These are phyloP conservation scores for Eucalyptus sp. DNA, from an alignment of 345 rosid genomes.

Conservation along the genomic window DNA sequence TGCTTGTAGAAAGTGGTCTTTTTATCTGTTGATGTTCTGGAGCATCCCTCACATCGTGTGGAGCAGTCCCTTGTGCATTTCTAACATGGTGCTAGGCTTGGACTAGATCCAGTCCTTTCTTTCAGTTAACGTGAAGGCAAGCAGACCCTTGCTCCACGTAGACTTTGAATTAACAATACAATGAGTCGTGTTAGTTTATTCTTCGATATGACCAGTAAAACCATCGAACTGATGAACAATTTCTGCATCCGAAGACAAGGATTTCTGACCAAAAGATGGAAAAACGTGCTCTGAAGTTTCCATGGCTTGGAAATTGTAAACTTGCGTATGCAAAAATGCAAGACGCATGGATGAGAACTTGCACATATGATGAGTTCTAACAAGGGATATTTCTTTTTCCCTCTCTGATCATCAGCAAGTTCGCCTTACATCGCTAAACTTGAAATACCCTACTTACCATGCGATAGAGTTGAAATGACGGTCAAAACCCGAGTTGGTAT, in stretches of 20 bases:
- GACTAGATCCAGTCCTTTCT: not conserved
- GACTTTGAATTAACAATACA: not conserved
- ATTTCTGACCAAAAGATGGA: not conserved
- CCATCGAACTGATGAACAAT: not conserved
- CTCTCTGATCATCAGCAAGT: not conserved
- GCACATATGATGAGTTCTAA: not conserved
- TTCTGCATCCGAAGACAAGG: not conserved
- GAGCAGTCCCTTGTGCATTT: not conserved
- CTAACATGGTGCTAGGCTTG: not conserved
- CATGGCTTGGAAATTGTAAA: not conserved
- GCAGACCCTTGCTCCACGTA: not conserved
- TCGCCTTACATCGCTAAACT: rapidly evolving
- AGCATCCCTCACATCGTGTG: not conserved
- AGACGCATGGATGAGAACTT: not conserved
- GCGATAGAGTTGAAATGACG: not conserved
- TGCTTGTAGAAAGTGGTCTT: not conserved
- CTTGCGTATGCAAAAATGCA: not conserved
- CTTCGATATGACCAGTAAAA: not conserved
- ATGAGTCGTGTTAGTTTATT: not conserved
- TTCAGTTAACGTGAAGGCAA: not conserved
- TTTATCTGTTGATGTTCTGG: not conserved
- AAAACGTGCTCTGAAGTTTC: not conserved
- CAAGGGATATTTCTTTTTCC: not conserved
- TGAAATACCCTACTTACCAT: not conserved
- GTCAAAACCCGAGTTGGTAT: not conserved